These are phyloP conservation scores for Artemisia argyi DNA, from an alignment of 129 eudicot genomes.

Conservation along the genomic window DNA sequence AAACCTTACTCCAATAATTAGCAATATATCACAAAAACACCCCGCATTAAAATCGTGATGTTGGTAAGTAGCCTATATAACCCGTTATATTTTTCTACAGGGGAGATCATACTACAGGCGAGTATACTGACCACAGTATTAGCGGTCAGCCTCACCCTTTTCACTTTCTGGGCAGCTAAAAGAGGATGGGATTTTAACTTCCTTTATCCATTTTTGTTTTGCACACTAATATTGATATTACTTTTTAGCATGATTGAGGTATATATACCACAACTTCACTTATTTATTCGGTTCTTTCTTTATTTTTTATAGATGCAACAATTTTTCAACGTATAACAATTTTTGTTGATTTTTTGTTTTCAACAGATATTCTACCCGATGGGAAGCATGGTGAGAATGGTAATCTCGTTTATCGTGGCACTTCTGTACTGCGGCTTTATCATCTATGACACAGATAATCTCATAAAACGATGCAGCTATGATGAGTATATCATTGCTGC, in stretches of 20 bases:
- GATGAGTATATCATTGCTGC: constrained; percentile 76
- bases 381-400: constrained; percentile 52
- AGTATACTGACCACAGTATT: constrained; percentile 53
- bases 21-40: too few species aligned
- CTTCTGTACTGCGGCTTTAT: constrained; percentile 71
- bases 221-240: constrained; percentile 45
- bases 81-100: constrained; percentile 25
- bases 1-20: too few species aligned
- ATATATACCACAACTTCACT: neutral
- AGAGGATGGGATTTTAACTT: constrained; percentile 72
- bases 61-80: neutral
- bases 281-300: neutral
- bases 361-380: constrained; percentile 58
- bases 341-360: neutral
- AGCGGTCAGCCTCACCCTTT: constrained; percentile 58
- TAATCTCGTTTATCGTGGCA: constrained; percentile 58
- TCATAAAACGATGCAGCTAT: constrained; percentile 67
- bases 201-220: constrained; percentile 65
- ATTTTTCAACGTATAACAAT: too few species aligned
- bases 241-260: constrained; percentile 64
- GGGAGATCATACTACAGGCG: constrained; percentile 55
- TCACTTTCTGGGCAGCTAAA: constrained; percentile 75
- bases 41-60: neutral
- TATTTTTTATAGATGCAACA: too few species aligned
- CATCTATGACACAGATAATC: constrained; percentile 72